Base-by-base conservation (phyloP, 768 basidiomycete genomes). In the Kwoniella pini region DNA sequence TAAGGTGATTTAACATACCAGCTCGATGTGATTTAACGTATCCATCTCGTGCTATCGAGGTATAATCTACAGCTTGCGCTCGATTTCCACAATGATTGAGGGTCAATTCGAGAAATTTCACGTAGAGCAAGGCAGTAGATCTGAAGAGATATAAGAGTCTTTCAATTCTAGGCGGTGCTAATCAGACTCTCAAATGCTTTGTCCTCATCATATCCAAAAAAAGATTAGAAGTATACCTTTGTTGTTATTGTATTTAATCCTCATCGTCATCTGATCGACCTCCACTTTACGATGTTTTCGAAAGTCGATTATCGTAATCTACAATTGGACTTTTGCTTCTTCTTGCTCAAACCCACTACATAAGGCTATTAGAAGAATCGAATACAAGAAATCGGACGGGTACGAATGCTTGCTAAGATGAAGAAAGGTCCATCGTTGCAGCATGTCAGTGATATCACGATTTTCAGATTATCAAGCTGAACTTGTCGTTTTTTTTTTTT, bases 381-480 rank as follows among this genome's bases (percentile, higher is more conserved):
- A 9, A 22, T 42, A 22, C 5, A 52, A n/a, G 46, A 31, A 45
- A 51, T n/a, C n/a, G n/a, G n/a, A n/a, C n/a, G n/a, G n/a, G n/a
- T n/a, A n/a, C n/a, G n/a, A 6, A 28, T 2, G 28, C 21, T 19
- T 46, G 6, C 36, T 15, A 52, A 2, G 38, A 55, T 62, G 45
- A 43, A n/a, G 13, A 57, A 57, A 27, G 55, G 62, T 4, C 54
- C 65, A 19, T 64, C 68, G 3, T 38, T 70, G 13, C 64, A 70
- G 40, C 68, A 70, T 56, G 68, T 67, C 15, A 45, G 68, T 64
- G 22, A 31, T 28, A 50, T 10, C n/a, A 7, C 26, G n/a, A n/a
- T 1, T 27, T 2, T 49, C n/a, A 17, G 22, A 24, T 45, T 15
- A 6, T n/a, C 12, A 36, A 17, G 43, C 48, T 15, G 10, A 31